Evolutionary conservation across 768 basidiomycete species (phyloP), one percentile per base, ranked within the genome.

Genomic region (Lentinula raphanica): DNA sequence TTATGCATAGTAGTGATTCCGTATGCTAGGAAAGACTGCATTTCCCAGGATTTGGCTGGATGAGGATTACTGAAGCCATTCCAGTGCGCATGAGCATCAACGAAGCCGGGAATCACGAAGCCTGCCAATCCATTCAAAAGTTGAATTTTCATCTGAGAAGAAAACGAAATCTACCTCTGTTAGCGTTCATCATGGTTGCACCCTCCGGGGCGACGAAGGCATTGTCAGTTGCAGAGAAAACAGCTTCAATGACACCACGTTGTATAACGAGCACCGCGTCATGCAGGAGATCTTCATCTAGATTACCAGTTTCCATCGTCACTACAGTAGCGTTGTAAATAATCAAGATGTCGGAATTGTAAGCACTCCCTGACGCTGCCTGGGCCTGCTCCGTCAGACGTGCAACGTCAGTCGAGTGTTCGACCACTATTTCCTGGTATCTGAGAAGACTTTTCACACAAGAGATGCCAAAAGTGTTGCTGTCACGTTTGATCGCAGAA

Each of bases 21-120:
- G 63, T 87, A 89, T 0, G 87, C 85, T 29, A 90, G 76, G 80
- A 89, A 88, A 0, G 86, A 81, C 65, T 86, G 79, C 74, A 87
- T 75, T 64, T 90, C 87, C 87, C 88, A 90, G 9, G 86, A 88
- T 44, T 76, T 76, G 6, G 86, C 78, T 0, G 88, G 88, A 62
- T 82, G 81, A 31, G 73, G 72, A 29, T 73, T 77, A 0, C 35
- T 62, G 58, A 81, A 79, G 0, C 86, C 86, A 17, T 71, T 64
- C 88, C 88, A 90, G 58, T 90, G 88, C 2, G 88, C 88, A 62
- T 90, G 88, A 7, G 85, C 84, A 58, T 90, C 88, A 50, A 90
- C 82, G 66, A 88, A 89, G 2, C 88, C 88, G 15, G 88, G 88
- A 3, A 84, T 69, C 17, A 90, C 74, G 59, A 76, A 86, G 5